Evolutionary conservation across 345 rosid species (phyloP).

Genomic region (Reutealis trisperma): DNA sequence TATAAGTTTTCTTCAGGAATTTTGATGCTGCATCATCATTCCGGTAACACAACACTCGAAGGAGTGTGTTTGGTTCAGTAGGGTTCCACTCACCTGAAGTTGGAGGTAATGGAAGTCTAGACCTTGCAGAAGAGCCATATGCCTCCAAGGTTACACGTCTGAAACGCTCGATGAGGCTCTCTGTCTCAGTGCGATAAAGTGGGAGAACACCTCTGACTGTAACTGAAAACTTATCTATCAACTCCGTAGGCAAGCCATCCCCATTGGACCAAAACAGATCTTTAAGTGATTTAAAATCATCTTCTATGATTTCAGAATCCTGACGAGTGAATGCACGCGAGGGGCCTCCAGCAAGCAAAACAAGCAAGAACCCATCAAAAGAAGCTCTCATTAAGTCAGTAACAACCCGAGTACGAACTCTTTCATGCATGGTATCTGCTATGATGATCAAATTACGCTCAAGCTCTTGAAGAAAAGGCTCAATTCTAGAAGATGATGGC

Average conservation of each 20-base stretch:
- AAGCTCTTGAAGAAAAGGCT: constrained; percentile 71
- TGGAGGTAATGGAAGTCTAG: constrained; percentile 85
- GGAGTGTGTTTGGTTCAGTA: constrained; percentile 80
- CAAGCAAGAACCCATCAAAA: constrained; percentile 85
- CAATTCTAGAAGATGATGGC: constrained; percentile 68
- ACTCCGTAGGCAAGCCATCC: constrained; percentile 78
- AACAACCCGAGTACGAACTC: constrained; percentile 75
- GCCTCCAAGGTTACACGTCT: constrained; percentile 69
- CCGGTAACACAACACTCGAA: constrained; percentile 84
- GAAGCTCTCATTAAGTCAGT: constrained; percentile 89
- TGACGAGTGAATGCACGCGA: constrained; percentile 74
- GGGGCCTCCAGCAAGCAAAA: constrained; percentile 95
- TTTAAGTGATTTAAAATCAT: constrained; percentile 87
- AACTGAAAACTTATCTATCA: constrained; percentile 71
- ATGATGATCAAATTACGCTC: constrained; percentile 62
- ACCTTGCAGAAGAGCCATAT: constrained; percentile 74
- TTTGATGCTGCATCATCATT: constrained; percentile 79
- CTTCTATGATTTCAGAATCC: constrained; percentile 76
- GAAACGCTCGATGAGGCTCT: constrained; percentile 77
- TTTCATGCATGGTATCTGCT: constrained; percentile 73
- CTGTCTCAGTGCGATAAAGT: constrained; percentile 76
- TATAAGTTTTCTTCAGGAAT: constrained; percentile 86
- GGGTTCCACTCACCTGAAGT: constrained; percentile 93
- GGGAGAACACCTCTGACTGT: constrained; percentile 74
- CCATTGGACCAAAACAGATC: constrained; percentile 96